Conservation (phyloP, 805 yeast genomes). For the Candida maris region DNA sequence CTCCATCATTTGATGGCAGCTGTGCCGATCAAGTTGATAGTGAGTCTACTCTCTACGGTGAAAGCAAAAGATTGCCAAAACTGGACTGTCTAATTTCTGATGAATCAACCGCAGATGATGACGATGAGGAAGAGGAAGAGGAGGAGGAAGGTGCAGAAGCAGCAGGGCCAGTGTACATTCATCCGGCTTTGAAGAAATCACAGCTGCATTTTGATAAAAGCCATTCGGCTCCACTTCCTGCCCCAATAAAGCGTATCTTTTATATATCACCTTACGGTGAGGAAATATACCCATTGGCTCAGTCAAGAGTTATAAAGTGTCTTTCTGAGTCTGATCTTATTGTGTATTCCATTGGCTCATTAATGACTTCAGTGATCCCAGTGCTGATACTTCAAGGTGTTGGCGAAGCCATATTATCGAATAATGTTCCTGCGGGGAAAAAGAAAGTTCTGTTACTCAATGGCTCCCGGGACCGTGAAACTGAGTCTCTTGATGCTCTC, state of each 20-base stretch:
- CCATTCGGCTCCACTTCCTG: conserved; percentile 56
- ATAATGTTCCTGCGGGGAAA: conserved; percentile 1
- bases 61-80: conserved; percentile 2
- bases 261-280: conserved; percentile 87
- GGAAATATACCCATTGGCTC: conserved; percentile 75
- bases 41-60: conserved; percentile 19
- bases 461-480: conserved; percentile 77
- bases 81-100: background rate
- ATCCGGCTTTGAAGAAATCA: conserved; percentile 71
- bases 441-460: conserved; percentile 65
- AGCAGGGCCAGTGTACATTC: conserved; percentile 65
- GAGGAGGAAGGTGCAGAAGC: conserved; percentile 45
- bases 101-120: background rate
- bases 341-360: conserved; percentile 79
- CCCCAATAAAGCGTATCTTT: conserved; percentile 69
- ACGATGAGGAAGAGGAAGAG: conserved; percentile 8
- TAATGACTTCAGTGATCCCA: conserved; percentile 85
- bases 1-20: conserved; percentile 4
- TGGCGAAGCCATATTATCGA: conserved; percentile 51
- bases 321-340: conserved; percentile 51
- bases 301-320: conserved; percentile 52
- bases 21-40: conserved; percentile 11
- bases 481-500: conserved; percentile 58
- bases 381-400: conserved; percentile 70
- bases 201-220: conserved; percentile 71